Percentiles rank a stretch among this genome's conserved stretches.
Evolutionary conservation across 2,329 filamentous ascomycete genomes (phyloP).

Genomic region (Fusarium drepaniforme): DNA sequence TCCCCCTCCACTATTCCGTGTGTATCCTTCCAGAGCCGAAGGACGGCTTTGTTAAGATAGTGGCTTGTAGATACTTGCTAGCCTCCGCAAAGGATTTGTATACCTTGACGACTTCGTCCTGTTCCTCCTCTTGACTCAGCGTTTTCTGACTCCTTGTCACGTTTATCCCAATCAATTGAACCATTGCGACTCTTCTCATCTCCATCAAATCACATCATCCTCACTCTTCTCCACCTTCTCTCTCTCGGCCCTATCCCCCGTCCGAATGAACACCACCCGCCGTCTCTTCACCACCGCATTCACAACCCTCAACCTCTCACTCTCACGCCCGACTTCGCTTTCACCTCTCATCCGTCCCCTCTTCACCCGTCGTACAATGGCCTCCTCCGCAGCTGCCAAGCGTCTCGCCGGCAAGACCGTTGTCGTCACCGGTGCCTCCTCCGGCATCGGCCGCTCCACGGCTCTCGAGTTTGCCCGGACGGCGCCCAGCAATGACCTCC

Average conservation of each 20-base stretch:
- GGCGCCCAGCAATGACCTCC: constrained; percentile 79
- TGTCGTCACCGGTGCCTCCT: constrained; percentile 91
- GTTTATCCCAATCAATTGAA: constrained; percentile 1
- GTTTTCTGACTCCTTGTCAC: neutral
- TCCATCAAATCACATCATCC: constrained; percentile 30
- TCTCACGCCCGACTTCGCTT: constrained; percentile 3
- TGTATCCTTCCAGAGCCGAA: neutral
- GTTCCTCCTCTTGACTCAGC: neutral
- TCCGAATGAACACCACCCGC: constrained; percentile 37
- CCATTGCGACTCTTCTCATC: neutral
- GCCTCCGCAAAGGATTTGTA: neutral
- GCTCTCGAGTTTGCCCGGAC: constrained; percentile 96
- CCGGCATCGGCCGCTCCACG: constrained; percentile 85
- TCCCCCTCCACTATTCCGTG: neutral
- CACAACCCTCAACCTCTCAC: constrained; percentile 32
- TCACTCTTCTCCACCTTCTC: constrained; percentile 28
- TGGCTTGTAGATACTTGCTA: neutral
- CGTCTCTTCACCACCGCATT: constrained; percentile 27
- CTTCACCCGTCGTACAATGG: constrained; percentile 54
- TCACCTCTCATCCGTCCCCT: constrained; percentile 12
- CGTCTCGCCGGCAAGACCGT: constrained; percentile 95
- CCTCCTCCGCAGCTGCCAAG: constrained; percentile 74
- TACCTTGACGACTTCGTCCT: constrained; percentile 9
- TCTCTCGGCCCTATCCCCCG: constrained; percentile 12
- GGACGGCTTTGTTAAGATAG: neutral